These are phyloP conservation scores for Adansonia rubrostipa DNA, from an alignment of 441 rosid genomes.

Conservation along the genomic window DNA sequence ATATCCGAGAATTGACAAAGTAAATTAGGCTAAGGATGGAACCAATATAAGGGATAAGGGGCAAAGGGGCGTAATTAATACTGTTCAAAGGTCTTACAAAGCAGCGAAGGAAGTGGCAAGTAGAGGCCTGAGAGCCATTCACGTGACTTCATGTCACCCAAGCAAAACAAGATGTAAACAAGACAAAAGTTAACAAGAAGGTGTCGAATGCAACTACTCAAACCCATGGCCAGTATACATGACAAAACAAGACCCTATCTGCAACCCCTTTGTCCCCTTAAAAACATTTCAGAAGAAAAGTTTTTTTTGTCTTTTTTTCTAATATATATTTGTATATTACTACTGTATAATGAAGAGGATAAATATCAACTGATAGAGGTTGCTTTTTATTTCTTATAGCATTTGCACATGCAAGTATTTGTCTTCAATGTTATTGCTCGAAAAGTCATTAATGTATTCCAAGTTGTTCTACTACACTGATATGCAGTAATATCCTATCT, in stretches of 20 bases:
- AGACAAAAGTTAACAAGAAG: slow-evolving; percentile 49
- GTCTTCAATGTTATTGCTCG: slow-evolving; percentile 7
- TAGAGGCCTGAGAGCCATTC: slow-evolving; percentile 49
- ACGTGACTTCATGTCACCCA: slow-evolving; percentile 57
- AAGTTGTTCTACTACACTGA: neutral
- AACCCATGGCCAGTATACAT: slow-evolving; percentile 28
- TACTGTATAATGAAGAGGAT: neutral
- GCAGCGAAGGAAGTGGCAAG: slow-evolving; percentile 3
- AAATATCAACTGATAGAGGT: neutral
- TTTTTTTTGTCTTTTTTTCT: neutral
- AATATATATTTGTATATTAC: neutral
- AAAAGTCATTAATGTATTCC: slow-evolving; percentile 13
- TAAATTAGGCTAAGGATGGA: neutral
- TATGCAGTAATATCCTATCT: neutral
- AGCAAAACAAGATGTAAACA: slow-evolving; percentile 37
- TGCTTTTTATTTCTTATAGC: neutral
- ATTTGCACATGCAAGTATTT: slow-evolving; percentile 1
- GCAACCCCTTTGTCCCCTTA: neutral
- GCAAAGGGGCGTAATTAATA: slow-evolving; percentile 12
- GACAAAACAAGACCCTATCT: slow-evolving; percentile 40
- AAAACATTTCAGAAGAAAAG: neutral
- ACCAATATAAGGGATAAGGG: neutral
- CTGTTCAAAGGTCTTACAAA: slow-evolving; percentile 11
- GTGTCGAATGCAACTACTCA: slow-evolving; percentile 49
- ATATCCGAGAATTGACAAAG: neutral